Evolutionary conservation across 148 eudicot genomes (phyloP).

Genomic region (Rhododendron molle): DNA sequence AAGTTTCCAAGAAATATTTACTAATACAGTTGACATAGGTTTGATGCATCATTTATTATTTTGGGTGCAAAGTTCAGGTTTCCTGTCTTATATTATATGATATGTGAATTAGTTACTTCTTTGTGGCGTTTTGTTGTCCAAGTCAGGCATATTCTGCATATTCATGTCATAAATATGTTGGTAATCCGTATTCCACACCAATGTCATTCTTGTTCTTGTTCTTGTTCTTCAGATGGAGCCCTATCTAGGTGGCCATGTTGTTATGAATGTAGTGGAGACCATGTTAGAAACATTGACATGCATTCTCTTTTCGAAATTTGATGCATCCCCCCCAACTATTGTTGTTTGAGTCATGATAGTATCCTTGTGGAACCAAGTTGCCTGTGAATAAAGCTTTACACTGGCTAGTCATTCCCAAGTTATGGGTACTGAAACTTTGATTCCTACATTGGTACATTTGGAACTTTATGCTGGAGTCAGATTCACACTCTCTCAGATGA

Average conservation of each 20-base stretch:
- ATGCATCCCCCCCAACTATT: not conserved
- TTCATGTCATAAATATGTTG: not conserved
- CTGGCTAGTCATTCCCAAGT: not conserved
- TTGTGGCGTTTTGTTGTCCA: not conserved
- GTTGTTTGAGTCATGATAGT: not conserved
- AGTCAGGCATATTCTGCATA: not conserved
- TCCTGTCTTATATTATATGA: not conserved
- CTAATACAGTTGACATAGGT: not conserved
- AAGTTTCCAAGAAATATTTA: not conserved
- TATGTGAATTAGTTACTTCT: not conserved
- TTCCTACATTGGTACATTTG: not conserved
- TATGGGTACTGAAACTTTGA: not conserved
- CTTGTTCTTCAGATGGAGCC: not conserved
- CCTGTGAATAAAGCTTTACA: not conserved
- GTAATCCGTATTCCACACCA: not conserved
- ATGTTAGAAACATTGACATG: not conserved
- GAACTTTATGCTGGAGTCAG: not conserved
- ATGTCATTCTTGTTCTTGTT: not conserved
- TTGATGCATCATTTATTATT: not conserved
- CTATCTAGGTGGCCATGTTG: not conserved
- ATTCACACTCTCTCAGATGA: not conserved
- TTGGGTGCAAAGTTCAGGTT: not conserved
- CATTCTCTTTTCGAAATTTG: not conserved
- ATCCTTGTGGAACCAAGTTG: not conserved
- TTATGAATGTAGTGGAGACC: not conserved